These are phyloP conservation scores for Xylaria castorea DNA, from an alignment of 495 filamentous ascomycete species.

Conservation along the genomic window DNA sequence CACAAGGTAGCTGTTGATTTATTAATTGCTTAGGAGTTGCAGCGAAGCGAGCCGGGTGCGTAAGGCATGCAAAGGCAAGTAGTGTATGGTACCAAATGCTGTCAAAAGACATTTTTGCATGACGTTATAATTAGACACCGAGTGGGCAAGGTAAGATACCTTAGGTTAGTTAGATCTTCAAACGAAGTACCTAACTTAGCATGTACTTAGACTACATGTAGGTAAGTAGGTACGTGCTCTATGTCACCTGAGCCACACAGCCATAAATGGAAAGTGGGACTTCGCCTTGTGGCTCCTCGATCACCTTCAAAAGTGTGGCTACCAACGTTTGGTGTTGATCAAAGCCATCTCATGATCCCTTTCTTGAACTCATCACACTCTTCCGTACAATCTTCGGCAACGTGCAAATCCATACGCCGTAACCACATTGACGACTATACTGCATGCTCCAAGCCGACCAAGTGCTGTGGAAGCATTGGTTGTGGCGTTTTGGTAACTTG, in stretches of 20 bases:
- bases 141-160: background rate
- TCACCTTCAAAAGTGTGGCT: background rate
- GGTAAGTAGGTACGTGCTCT: background rate
- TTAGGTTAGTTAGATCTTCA: too few relatives aligned
- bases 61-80: too few relatives aligned
- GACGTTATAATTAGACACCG: background rate
- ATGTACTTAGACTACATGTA: background rate
- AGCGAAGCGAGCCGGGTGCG: too few relatives aligned
- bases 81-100: background rate
- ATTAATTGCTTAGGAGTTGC: background rate
- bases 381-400: background rate
- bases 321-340: background rate
- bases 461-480: background rate
- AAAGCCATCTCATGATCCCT: conserved; percentile 4
- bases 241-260: background rate
- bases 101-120: conserved; percentile 2
- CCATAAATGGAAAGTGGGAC: conserved; percentile 1
- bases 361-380: background rate
- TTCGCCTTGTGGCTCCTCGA: background rate
- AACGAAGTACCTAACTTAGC: too few relatives aligned
- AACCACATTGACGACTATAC: background rate
- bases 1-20: background rate
- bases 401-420: background rate
- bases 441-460: background rate
- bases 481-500: background rate